Base-by-base conservation (phyloP, 441 rosid species). In the Adansonia madagascariensis region DNA sequence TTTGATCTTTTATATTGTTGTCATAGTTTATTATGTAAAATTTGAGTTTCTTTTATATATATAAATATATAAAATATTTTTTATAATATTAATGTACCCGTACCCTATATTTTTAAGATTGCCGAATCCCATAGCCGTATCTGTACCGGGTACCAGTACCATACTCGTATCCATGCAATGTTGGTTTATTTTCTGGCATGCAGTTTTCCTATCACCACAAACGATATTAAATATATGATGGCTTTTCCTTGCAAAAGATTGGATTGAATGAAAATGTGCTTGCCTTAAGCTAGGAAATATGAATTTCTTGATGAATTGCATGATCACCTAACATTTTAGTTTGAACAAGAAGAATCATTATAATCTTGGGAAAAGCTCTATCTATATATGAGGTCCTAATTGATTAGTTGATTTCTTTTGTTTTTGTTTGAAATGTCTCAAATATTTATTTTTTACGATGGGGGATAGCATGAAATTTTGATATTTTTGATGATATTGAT, bases 171-270 rank as follows among this genome's bases (percentile, higher is more conserved):
- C 39, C 39, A 35, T 35, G 39, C 39, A 35, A 35, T 35, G 39
- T 35, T 35, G 39, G 39, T 63, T 63, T 63, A 63, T 39, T 64
- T 63, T 64, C 24, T 67, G 53, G 56, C 39, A 67, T 46, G 56
- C 17, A 31, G 43, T 27, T 14, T 18, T 44, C 71, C 31, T 8
- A 43, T 18, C 27, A 44, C 71, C 4, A 5, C 6, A 6, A 17
- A 18, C 46, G 53, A 66, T 44, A 44, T 66, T 66, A 66, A 43
- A 66, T 43, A 43, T 66, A 43, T 20, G 27, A 44, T 66, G 27
- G 31, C 46, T 44, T 60, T 18, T 66, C 71, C 71, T 44, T 65
- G n/a, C 9, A 10, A 46, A 65, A 35, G 39, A 35, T 35, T 35
- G 39, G 39, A 35, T 35, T 35, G 39, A 35, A 35, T 3, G 39